Evolutionary conservation across 2,329 filamentous ascomycete species (phyloP), one percentile per base, ranked within the genome.

Genomic region (Pseudogymnoascus sp.): DNA sequence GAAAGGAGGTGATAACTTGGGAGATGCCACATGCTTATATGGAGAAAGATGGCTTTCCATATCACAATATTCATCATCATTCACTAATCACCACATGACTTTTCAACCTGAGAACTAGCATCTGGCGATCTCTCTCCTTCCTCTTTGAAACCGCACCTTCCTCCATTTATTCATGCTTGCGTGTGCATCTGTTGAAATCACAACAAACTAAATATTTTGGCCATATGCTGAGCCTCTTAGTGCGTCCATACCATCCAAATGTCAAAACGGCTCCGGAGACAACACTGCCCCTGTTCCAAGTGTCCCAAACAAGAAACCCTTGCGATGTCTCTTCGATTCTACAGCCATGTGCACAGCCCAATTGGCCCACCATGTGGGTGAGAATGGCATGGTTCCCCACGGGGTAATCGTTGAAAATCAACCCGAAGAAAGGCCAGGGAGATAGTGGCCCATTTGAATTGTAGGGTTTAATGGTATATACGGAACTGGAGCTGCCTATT

Each of bases 131-230:
- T 56, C 50, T 4, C 28, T 33, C 50, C 50, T 56, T 12, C 50
- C 50, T 56, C 28, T 56, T 56, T 56, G n/a, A 56, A 56, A 33
- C 50, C 4, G 50, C 10, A 33, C n/a, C 50, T 56, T 56, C 50
- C 25, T 18, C n/a, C 7, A 18, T 18, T 11, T 16, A 12, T 33
- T 56, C 8, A 33, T 56, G 50, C 50, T 5, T 33, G n/a, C 5
- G 4, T n/a, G 18, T 18, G 25, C 16, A 18, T 12, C n/a, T 11
- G n/a, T 33, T 14, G 5, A 56, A 33, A 56, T 56, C 25, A 5
- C 28, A 33, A 10, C n/a, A 12, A 10, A 33, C n/a, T 18, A 12
- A 4, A 18, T 14, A 56, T 33, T 3, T 18, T 56, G n/a, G 10
- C 10, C 28, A 14, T 18, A 10, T 7, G 5, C n/a, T 33, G 2